Conservation (phyloP, 108 stramenopile genomes). For the Chaetoceros tenuissimus region DNA sequence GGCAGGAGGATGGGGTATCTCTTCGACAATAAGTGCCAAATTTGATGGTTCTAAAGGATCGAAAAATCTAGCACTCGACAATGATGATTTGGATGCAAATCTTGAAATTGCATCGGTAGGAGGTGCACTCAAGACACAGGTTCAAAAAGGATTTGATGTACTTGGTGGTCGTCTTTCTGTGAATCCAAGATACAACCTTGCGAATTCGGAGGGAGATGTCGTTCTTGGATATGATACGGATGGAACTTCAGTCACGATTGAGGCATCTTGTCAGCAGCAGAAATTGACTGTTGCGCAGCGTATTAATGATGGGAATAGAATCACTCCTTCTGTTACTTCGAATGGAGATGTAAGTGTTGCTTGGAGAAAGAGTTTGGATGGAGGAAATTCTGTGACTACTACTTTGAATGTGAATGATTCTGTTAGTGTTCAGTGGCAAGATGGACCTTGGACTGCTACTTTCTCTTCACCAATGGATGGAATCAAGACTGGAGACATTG, state of each 20-base stretch:
- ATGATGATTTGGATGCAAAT: background rate
- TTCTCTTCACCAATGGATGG: slow-evolving; percentile 38
- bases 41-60: background rate
- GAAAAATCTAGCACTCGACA: background rate
- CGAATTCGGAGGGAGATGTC: slow-evolving; percentile 9
- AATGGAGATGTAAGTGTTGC: slow-evolving; percentile 18
- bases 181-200: slow-evolving; percentile 30
- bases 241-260: slow-evolving; percentile 14
- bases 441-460: slow-evolving; percentile 42
- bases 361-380: slow-evolving; percentile 4
- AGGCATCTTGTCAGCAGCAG: slow-evolving; percentile 13
- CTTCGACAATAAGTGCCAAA: background rate
- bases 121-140: slow-evolving; percentile 12
- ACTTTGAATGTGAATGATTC: slow-evolving; percentile 36
- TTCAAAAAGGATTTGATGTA: slow-evolving; percentile 17
- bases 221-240: slow-evolving; percentile 23
- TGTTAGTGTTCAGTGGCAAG: slow-evolving; percentile 32
- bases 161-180: slow-evolving; percentile 20
- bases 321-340: slow-evolving; percentile 22
- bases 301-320: slow-evolving; percentile 10
- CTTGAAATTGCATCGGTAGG: background rate
- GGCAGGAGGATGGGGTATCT: background rate
- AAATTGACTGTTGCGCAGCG: slow-evolving; percentile 26
- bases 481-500: slow-evolving; percentile 12
- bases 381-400: slow-evolving; percentile 18